These are phyloP conservation scores for Silene noctiflora DNA, from an alignment of 179 eudicot species.

Conservation along the genomic window DNA sequence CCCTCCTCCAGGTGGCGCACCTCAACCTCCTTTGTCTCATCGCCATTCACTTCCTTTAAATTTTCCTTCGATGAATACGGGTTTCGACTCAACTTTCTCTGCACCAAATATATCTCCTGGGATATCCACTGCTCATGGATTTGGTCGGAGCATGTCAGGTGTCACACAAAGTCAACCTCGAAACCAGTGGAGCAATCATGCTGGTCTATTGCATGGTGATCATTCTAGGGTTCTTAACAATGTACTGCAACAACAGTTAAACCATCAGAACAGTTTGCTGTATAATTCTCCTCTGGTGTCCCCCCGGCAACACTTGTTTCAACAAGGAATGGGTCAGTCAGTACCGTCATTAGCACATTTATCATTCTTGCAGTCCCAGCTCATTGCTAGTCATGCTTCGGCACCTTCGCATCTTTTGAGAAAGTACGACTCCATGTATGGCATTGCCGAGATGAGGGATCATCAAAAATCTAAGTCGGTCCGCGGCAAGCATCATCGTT, in stretches of 20 bases:
- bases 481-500: constrained; percentile 44
- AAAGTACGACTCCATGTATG: constrained; percentile 40
- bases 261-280: constrained; percentile 56
- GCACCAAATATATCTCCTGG: constrained; percentile 49
- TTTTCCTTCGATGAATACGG: constrained; percentile 43
- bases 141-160: constrained; percentile 29
- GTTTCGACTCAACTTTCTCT: constrained; percentile 44
- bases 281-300: constrained; percentile 41
- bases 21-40: constrained; percentile 43
- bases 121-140: constrained; percentile 26
- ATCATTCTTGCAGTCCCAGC: constrained; percentile 47
- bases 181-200: constrained; percentile 34
- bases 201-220: constrained; percentile 53
- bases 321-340: constrained; percentile 42
- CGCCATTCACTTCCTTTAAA: constrained; percentile 49
- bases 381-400: constrained; percentile 40
- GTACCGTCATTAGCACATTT: constrained; percentile 39
- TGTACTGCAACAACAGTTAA: constrained; percentile 54
- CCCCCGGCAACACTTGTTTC: constrained; percentile 45
- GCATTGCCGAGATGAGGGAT: constrained; percentile 47
- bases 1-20: constrained; percentile 51
- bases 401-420: constrained; percentile 45
- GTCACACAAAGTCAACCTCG: constrained; percentile 27
- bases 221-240: constrained; percentile 45
- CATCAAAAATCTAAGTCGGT: constrained; percentile 48